Evolutionary conservation across 2,329 filamentous ascomycete species (phyloP), one percentile per base, ranked within the genome.

Genomic region (Penicillium freii): DNA sequence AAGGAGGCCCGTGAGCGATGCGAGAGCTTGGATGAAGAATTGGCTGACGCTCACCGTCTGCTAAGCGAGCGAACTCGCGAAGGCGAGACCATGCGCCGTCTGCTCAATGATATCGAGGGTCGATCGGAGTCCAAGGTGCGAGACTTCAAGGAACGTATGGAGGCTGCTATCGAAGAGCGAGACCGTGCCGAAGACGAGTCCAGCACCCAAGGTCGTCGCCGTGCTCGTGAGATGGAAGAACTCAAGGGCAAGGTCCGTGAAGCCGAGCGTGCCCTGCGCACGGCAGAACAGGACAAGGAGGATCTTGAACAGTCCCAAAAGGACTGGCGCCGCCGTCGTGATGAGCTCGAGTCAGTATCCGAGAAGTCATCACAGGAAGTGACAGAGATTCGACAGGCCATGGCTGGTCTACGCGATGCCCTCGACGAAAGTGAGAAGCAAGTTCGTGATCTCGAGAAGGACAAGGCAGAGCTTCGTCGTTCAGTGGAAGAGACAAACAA

Each of bases 141-240:
- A 29, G 93, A 97, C 63, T 94, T 96, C 87, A 88, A 91, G 53
- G 87, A 91, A 57, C 86, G 89, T 2, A 88, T 97, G 82, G 93
- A 97, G 68, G 82, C 90, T 1, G 92, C 92, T 0, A 83, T 96
- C n/a, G 92, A 97, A 72, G 94, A 99, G 74, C 86, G 94, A 19
- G 94, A 99, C 71, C 86, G 91, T 2, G 87, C 92, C 2, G 93
- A 99, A 74, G 92, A 97, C 61, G 92, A 97, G 75, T 87, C 91
- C 3, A 91, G 86, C 67, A 89, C 87, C 0, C 82, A 90, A 48
- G 89, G 88, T 13, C 84, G 93, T 51, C 84, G 90, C 43, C 87
- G 88, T 59, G 85, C 90, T 7, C 83, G 92, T 47, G 94, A 97
- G 78, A 81, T 91, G 3, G 94, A 97, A 71, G 93, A 97, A 65